These are phyloP conservation scores for Penicillium longicatenatum DNA, from an alignment of 495 filamentous ascomycete species.

Conservation along the genomic window DNA sequence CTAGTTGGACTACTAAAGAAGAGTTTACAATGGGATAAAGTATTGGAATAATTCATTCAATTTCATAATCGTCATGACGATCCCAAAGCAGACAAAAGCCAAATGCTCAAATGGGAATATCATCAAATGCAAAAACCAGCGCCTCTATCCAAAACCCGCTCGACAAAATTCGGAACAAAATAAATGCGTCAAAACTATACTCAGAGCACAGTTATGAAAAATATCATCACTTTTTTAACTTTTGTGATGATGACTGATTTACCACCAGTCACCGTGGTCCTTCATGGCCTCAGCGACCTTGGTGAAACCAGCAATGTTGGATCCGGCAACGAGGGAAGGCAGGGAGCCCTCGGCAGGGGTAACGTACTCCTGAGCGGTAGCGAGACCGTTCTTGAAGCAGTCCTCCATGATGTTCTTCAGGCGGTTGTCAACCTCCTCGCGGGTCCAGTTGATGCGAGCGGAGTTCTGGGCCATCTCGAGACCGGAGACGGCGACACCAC, in stretches of 20 bases:
- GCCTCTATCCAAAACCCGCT: constrained; percentile 46
- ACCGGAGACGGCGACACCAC: constrained; percentile 95
- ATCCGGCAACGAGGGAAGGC: constrained; percentile 86
- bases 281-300: constrained; percentile 96
- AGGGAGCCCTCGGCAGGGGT: constrained; percentile 76
- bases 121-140: constrained; percentile 38
- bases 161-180: constrained; percentile 27
- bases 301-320: constrained; percentile 95
- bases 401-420: constrained; percentile 93
- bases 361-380: constrained; percentile 87
- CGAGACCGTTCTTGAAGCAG: constrained; percentile 89
- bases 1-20: background rate
- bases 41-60: constrained; percentile 26
- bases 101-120: constrained; percentile 33
- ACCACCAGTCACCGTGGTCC: constrained; percentile 98
- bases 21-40: background rate
- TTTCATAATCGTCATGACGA: constrained; percentile 35
- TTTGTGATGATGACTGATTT: constrained; percentile 25
- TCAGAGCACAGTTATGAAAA: constrained; percentile 13
- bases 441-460: constrained; percentile 77
- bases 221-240: constrained; percentile 15
- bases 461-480: constrained; percentile 99
- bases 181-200: constrained; percentile 25
- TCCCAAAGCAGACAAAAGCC: constrained; percentile 24
- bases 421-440: constrained; percentile 87